phyloP scores from a whole-genome alignment of 352 stramenopile genomes.

The Phytophthora europaea region DNA sequence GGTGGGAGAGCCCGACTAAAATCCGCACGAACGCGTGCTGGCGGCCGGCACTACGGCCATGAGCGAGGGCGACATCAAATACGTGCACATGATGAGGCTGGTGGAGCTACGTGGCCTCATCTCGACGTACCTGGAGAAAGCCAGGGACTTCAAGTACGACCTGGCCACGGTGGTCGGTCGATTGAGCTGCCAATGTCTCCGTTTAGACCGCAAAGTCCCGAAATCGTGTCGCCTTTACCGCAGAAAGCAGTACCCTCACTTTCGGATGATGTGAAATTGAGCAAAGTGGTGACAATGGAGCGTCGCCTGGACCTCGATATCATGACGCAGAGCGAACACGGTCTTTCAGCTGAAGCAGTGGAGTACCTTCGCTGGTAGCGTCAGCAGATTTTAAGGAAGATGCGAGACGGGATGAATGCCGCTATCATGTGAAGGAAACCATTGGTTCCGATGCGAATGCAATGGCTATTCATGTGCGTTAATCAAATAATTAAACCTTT shows the following conservation, averaged over 20 bases:
- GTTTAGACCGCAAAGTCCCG: not conserved
- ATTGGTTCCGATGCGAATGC: no score
- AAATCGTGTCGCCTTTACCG: not conserved
- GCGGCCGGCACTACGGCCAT: conserved; percentile 84
- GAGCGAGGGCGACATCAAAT: conserved; percentile 89
- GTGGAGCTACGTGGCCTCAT: conserved; percentile 92
- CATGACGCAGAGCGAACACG: not conserved
- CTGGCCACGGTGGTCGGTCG: conserved; percentile 50
- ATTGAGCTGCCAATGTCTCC: not conserved
- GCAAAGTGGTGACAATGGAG: not conserved
- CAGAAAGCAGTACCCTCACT: not conserved
- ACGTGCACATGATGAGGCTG: conserved; percentile 96
- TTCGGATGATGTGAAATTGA: not conserved
- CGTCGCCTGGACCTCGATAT: not conserved
- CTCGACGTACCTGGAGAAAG: conserved; percentile 85
- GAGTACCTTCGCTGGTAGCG: not conserved
- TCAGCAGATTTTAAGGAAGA: not conserved
- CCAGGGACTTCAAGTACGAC: conserved; percentile 93
- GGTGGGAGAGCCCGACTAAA: conserved; percentile 97
- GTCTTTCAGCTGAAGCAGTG: not conserved
- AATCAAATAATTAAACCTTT: no score
- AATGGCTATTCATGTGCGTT: no score
- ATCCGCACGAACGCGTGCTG: conserved; percentile 89
- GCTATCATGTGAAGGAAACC: not conserved
- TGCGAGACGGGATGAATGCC: not conserved